Evolutionary conservation across 2,329 filamentous ascomycete species (phyloP).

Genomic region (Paraconiothyrium brasiliense): DNA sequence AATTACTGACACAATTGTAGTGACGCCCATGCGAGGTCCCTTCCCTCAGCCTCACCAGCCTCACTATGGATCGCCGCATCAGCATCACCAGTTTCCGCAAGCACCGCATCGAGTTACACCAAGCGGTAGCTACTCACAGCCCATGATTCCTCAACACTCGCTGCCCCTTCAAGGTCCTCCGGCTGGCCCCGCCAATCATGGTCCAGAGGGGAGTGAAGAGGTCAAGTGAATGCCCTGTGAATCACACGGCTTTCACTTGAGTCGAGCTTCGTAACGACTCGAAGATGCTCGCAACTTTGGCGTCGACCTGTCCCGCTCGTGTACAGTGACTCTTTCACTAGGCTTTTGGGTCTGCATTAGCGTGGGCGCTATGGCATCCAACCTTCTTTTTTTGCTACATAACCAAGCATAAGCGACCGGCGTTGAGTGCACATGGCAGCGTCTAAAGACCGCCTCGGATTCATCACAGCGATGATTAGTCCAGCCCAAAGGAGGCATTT

Average conservation of each 20-base stretch:
- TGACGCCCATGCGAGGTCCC: slow-evolving; percentile 51
- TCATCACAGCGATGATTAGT: slow-evolving; percentile 7
- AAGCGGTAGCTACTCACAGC: slow-evolving; percentile 52
- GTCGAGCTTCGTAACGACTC: slow-evolving; percentile 23
- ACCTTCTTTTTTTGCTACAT: slow-evolving; percentile 29
- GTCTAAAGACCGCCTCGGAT: slow-evolving; percentile 24
- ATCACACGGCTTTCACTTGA: not conserved
- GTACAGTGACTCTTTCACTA: slow-evolving; percentile 26
- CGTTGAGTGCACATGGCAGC: slow-evolving; percentile 41
- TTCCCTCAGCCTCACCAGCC: slow-evolving; percentile 52
- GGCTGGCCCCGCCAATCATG: slow-evolving; percentile 46
- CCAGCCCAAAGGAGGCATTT: slow-evolving; percentile 8
- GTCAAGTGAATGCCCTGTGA: slow-evolving; percentile 43
- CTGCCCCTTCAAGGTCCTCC: slow-evolving; percentile 48
- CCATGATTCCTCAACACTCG: slow-evolving; percentile 54
- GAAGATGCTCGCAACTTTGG: slow-evolving; percentile 19
- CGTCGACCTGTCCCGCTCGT: slow-evolving; percentile 21
- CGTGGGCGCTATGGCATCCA: slow-evolving; percentile 35
- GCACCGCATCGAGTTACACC: slow-evolving; percentile 51
- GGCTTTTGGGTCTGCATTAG: slow-evolving; percentile 44
- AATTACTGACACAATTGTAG: slow-evolving; percentile 32
- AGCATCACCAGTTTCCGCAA: slow-evolving; percentile 52
- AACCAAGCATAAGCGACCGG: slow-evolving; percentile 50
- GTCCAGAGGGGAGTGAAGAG: slow-evolving; percentile 45
- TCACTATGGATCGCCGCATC: slow-evolving; percentile 52